A percentile compares a stretch with the other conserved stretches of the same genome.
Conservation (phyloP, 495 filamentous ascomycete species). For the Hypoxylon intermedium region DNA sequence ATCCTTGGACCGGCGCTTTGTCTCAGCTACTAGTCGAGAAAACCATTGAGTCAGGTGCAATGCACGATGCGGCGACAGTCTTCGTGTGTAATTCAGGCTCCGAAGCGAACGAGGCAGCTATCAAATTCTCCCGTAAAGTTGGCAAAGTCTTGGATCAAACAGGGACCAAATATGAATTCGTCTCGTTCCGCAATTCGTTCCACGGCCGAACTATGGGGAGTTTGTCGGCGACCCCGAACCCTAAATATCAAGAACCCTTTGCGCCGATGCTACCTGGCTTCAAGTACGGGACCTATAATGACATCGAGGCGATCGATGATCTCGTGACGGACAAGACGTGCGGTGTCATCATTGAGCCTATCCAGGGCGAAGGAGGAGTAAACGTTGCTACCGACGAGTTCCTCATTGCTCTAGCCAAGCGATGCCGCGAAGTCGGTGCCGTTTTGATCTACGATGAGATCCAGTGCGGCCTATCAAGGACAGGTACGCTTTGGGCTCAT, state of each 20-base stretch:
- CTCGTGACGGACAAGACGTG: slow-evolving; percentile 86
- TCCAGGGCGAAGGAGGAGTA: slow-evolving; percentile 96
- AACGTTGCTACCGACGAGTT: slow-evolving; percentile 84
- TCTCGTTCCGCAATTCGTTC: slow-evolving; percentile 90
- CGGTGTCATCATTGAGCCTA: slow-evolving; percentile 95
- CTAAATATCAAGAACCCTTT: slow-evolving; percentile 96
- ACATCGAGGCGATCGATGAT: slow-evolving; percentile 69
- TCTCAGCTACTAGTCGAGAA: slow-evolving; percentile 82
- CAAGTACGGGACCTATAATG: slow-evolving; percentile 83
- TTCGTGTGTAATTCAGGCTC: slow-evolving; percentile 95
- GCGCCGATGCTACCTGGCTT: slow-evolving; percentile 95
- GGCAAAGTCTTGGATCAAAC: slow-evolving; percentile 75
- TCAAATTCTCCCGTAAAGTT: slow-evolving; percentile 94
- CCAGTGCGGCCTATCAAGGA: slow-evolving; percentile 88
- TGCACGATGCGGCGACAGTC: slow-evolving; percentile 79
- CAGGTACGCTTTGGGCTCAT: slow-evolving; percentile 91
- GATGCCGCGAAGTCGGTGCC: slow-evolving; percentile 87
- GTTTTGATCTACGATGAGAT: slow-evolving; percentile 96
- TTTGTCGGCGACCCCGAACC: slow-evolving; percentile 94
- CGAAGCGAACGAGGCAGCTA: slow-evolving; percentile 96
- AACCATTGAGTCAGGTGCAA: slow-evolving; percentile 75
- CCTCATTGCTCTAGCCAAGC: slow-evolving; percentile 73
- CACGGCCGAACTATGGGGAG: slow-evolving; percentile 96
- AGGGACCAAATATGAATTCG: slow-evolving; percentile 79
- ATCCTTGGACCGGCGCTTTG: slow-evolving; percentile 87